These are phyloP conservation scores for Kuraishia ogatae DNA, from an alignment of 805 yeast species.

Conservation along the genomic window DNA sequence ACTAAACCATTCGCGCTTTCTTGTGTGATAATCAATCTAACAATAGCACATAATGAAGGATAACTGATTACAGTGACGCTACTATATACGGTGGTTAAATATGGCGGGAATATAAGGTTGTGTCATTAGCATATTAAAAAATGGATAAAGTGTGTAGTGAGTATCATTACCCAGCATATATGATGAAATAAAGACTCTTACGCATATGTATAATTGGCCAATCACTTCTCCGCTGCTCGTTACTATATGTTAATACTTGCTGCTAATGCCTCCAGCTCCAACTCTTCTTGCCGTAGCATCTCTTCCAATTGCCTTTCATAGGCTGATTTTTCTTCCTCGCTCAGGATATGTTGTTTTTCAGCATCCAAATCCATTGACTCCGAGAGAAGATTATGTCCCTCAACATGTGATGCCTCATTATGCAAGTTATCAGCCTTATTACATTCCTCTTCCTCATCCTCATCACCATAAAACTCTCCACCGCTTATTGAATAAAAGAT, in stretches of 20 bases:
- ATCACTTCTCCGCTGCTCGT: no score
- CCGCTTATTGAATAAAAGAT: neutral
- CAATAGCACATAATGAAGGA: no score
- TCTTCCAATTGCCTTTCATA: constrained; percentile 16
- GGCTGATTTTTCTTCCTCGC: neutral
- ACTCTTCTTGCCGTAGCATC: constrained; percentile 14
- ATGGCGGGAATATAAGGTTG: no score
- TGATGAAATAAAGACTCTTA: no score
- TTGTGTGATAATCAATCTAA: neutral
- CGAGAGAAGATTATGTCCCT: neutral
- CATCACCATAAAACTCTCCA: neutral
- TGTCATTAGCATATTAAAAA: no score
- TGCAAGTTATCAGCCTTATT: no score
- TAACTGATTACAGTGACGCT: no score
- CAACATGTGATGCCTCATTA: no score
- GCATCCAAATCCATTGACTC: neutral
- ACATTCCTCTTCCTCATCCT: neutral
- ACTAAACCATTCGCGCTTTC: constrained; percentile 2
- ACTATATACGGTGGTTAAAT: no score
- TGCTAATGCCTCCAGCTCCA: constrained; percentile 22
- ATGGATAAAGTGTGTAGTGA: no score
- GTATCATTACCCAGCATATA: no score
- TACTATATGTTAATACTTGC: constrained; percentile 9
- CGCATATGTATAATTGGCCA: no score
- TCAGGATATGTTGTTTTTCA: neutral